Evolutionary conservation across 2,329 filamentous ascomycete genomes (phyloP), one percentile per base, ranked within the genome.

Genomic region (Westerdykella ornata): DNA sequence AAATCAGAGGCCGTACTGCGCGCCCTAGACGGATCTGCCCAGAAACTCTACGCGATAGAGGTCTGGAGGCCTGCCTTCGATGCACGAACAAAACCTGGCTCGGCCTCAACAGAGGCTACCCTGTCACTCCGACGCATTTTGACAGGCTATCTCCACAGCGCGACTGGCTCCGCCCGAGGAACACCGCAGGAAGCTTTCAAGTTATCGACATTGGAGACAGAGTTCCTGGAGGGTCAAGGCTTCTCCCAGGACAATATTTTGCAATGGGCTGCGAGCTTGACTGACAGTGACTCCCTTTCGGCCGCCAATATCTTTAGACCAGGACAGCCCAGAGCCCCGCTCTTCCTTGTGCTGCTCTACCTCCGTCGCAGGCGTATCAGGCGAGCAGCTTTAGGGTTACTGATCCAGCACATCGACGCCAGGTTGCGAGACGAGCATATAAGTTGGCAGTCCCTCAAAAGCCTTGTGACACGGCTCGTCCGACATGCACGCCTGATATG

Each of bases 311-410:
- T 54, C 3, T 60, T 65, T 15, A 41, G 41, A 18, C 35, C 43
- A 9, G 41, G 39, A 6, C 7, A 35, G 4, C 34, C 46, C 11
- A 39, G 17, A 3, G 55, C 58, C 9, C 59, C 62, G n/a, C 37
- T 60, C 2, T 66, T 63, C 42, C 22, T 66, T 9, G 43, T 65
- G 7, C 43, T 56, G 8, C 39, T 65, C 11, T 63, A 56, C 32
- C 48, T 66, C 32, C 60, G 56, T 7, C 58, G 62, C n/a, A 50
- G 50, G 19, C 48, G 49, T 22, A 53, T 65, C 7, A 50, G 38
- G 26, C 37, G 39, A 3, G 40, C 35, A 15, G 55, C 56, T 13
- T 37, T 66, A 3, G 47, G 46, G 16, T 42, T 50, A 12, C 29
- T 63, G 11, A 48, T 63, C 43, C 50, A 45, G 34, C 55, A 63